Conservation (phyloP, 2,329 filamentous ascomycete genomes). For the Mollisiaceae sp. region DNA sequence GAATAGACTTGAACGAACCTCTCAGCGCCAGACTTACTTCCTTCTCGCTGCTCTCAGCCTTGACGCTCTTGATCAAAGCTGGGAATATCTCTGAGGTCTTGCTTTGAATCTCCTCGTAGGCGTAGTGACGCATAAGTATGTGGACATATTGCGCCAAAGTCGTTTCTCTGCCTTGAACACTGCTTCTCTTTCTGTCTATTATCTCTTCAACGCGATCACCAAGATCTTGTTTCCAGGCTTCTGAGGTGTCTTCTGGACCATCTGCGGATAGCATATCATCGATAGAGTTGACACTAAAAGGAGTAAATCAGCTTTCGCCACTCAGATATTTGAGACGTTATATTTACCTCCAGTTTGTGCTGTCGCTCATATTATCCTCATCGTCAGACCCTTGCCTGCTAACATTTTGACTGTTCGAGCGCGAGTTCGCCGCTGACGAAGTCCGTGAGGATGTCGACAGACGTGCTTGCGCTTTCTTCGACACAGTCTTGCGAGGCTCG, state of each 20-base stretch:
- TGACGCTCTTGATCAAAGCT: slow-evolving; percentile 67
- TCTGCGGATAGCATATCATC: slow-evolving; percentile 51
- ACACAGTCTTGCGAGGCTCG: slow-evolving; percentile 63
- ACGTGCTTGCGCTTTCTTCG: slow-evolving; percentile 58
- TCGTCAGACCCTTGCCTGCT: slow-evolving; percentile 60
- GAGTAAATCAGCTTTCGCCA: slow-evolving; percentile 12
- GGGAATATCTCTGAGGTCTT: slow-evolving; percentile 61
- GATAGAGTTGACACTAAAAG: slow-evolving; percentile 49
- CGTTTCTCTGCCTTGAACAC: slow-evolving; percentile 65
- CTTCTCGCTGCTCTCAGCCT: slow-evolving; percentile 63
- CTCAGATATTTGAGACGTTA: slow-evolving; percentile 2
- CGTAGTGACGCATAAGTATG: slow-evolving; percentile 65
- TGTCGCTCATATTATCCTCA: slow-evolving; percentile 56
- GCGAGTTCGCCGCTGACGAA: slow-evolving; percentile 53
- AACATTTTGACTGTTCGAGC: slow-evolving; percentile 52
- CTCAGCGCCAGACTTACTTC: slow-evolving; percentile 68
- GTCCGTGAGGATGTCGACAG: slow-evolving; percentile 48
- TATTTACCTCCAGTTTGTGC: slow-evolving; percentile 56
- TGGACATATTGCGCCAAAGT: slow-evolving; percentile 61
- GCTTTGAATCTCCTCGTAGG: slow-evolving; percentile 60
- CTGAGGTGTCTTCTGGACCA: slow-evolving; percentile 56
- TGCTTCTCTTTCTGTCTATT: slow-evolving; percentile 71
- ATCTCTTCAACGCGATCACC: slow-evolving; percentile 66
- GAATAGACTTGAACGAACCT: slow-evolving; percentile 43
- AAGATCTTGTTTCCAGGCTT: slow-evolving; percentile 63